Evolutionary conservation across 306 rosid species (phyloP), one percentile per base, ranked within the genome.

Genomic region (Lithocarpus polystachyus): DNA sequence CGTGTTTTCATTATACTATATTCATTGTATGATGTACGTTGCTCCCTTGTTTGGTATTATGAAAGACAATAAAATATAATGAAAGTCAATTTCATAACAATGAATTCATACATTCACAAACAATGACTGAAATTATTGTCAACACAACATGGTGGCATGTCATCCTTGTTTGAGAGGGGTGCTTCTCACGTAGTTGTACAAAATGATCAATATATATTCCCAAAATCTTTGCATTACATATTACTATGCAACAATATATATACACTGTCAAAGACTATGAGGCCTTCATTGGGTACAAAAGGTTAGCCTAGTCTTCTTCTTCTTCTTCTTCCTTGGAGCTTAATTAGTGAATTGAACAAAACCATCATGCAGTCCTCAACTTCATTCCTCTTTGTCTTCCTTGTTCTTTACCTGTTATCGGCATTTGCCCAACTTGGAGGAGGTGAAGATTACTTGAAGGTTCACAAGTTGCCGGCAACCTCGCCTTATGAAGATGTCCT

Each of bases 401-500:
- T 86, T 60, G 56, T 74, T 74, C 24, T 86, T 56, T 73, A 69
- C 60, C 69, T 74, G 3, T 43, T 83, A 86, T 82, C 80, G 20
- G 78, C 82, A 61, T 83, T 84, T 9, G 80, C 82, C 2, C 51
- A 35, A 8, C 79, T 68, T 70, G 48, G 74, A 29, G 73, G 52
- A 23, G 70, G 71, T 15, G 67, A 31, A 20, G 81, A 70, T 68
- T 37, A 17, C 20, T 68, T 12, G 79, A 65, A 20, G 83, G 74
- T 64, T 20, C 24, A 72, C 8, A 68, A 17, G 71, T 17, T 83
- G 61, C 13, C 64, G 8, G 91, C 84, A 4, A 57, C 56, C 51
- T 73, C 53, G 31, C 64, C 72, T 40, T 86, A 78, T 1, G 91
- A 86, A 4, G 88, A 88, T 71, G 84, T 79, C 23, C 89, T 91